Evolutionary conservation across 805 yeast genomes (phyloP).

Genomic region (Zygoascus flipseniorum): DNA sequence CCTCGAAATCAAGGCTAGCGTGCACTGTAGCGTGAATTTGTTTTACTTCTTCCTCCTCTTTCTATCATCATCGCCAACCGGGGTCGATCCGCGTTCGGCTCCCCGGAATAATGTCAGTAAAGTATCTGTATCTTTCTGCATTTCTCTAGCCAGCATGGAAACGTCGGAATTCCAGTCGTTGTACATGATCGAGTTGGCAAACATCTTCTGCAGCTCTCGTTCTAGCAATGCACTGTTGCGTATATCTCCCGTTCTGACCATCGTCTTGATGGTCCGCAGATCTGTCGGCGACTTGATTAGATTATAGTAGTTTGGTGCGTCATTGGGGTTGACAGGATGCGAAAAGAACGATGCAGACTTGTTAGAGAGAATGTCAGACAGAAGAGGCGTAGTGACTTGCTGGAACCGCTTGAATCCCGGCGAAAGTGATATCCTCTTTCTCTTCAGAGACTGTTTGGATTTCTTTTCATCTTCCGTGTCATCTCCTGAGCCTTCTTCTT

Average conservation of each 20-base stretch:
- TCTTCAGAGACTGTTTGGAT: constrained; percentile 5
- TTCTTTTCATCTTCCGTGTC: constrained; percentile 12
- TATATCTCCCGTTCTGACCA: constrained; percentile 51
- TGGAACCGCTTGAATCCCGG: constrained; percentile 46
- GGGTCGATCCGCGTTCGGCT: constrained; percentile 27
- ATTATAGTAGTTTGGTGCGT: constrained; percentile 61
- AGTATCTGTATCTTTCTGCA: constrained; percentile 59
- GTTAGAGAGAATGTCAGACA: constrained; percentile 59
- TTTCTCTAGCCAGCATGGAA: constrained; percentile 52
- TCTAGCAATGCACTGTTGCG: constrained; percentile 45
- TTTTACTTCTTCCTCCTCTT: constrained; percentile 13
- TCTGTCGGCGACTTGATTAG: constrained; percentile 60
- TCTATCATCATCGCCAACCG: constrained; percentile 12
- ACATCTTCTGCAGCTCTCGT: constrained; percentile 64
- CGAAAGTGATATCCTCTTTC: constrained; percentile 15
- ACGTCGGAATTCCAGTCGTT: constrained; percentile 59
- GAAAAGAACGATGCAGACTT: constrained; percentile 67
- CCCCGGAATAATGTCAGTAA: constrained; percentile 47
- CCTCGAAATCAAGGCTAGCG: background rate
- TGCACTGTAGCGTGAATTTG: background rate
- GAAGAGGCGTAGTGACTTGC: constrained; percentile 49
- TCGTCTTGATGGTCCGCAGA: constrained; percentile 50
- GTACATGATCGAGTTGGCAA: constrained; percentile 78
- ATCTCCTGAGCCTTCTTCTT: constrained; percentile 10
- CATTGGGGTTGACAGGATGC: constrained; percentile 56